These are phyloP conservation scores for Heterobasidion parviporum DNA, from an alignment of 1,284 basidiomycete genomes.

Conservation along the genomic window DNA sequence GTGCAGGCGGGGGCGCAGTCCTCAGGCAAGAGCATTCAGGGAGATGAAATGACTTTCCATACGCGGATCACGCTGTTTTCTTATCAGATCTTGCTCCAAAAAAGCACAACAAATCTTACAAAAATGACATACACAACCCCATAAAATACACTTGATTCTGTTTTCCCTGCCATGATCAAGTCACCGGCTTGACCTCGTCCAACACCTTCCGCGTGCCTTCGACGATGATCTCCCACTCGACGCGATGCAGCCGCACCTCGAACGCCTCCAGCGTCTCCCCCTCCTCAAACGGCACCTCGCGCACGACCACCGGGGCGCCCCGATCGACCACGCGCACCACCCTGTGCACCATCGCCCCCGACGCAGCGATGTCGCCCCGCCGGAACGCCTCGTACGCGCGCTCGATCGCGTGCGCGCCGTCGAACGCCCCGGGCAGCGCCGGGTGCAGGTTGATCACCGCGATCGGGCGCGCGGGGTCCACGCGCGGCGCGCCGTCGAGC, in stretches of 20 bases:
- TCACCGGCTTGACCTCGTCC: constrained; percentile 25
- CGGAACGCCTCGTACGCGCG: constrained; percentile 87
- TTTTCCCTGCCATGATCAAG: background rate
- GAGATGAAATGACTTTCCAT: too few relatives aligned
- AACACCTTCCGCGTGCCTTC: constrained; percentile 69
- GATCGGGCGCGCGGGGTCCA: constrained; percentile 34
- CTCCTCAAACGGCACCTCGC: constrained; percentile 67
- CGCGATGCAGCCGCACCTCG: constrained; percentile 72
- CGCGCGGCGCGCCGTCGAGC: constrained; percentile 22
- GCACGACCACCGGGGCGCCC: constrained; percentile 81
- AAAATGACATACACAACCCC: background rate
- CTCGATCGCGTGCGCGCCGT: constrained; percentile 86
- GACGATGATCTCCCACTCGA: constrained; percentile 92
- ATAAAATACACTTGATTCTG: background rate
- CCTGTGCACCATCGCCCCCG: constrained; percentile 92
- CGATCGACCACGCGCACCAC: constrained; percentile 93
- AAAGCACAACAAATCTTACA: too few relatives aligned
- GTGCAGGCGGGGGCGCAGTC: too few relatives aligned
- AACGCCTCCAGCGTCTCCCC: constrained; percentile 73
- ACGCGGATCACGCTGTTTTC: too few relatives aligned
- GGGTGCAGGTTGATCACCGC: constrained; percentile 97
- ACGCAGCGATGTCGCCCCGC: constrained; percentile 66
- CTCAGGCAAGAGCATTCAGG: too few relatives aligned
- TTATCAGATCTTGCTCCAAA: too few relatives aligned
- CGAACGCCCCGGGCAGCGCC: constrained; percentile 90